A percentile compares a stretch with the other conserved stretches of the same genome.
Conservation (phyloP, 257 asterid species). For the Salvia hispanica region DNA sequence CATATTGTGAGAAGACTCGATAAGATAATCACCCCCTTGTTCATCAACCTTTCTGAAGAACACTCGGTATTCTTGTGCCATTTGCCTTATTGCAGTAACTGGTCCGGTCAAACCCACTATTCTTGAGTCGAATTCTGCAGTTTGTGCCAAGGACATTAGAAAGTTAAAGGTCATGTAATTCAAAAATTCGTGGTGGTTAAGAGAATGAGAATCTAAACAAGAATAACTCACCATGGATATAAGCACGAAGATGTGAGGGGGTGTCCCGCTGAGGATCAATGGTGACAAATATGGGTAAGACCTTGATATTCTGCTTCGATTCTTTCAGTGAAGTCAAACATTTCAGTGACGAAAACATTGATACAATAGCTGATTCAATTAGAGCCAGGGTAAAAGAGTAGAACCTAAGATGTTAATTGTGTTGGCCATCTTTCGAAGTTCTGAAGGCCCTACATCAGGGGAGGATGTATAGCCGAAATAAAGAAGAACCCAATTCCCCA, state of each 20-base stretch:
- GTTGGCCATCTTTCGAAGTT: conserved; percentile 85
- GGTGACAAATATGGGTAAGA: conserved; percentile 88
- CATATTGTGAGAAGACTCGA: conserved; percentile 90
- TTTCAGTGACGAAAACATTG: conserved; percentile 22
- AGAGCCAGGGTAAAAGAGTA: conserved; percentile 26
- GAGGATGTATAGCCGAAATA: conserved; percentile 94
- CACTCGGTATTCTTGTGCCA: conserved; percentile 92
- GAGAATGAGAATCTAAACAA: conserved; percentile 7
- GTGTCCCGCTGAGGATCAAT: conserved; percentile 96
- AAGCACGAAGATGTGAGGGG: conserved; percentile 82
- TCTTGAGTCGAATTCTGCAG: conserved; percentile 73
- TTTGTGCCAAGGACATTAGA: conserved; percentile 15
- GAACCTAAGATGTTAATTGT: conserved; percentile 69
- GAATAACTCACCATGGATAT: conserved; percentile 65
- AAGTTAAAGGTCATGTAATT: background rate
- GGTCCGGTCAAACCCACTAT: conserved; percentile 91
- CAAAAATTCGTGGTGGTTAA: conserved; percentile 11
- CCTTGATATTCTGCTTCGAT: conserved; percentile 66
- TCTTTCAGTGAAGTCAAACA: conserved; percentile 46
- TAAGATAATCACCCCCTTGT: conserved; percentile 86
- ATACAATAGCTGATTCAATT: conserved; percentile 12
- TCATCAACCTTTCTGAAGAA: conserved; percentile 80
- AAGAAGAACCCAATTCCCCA: conserved; percentile 89
- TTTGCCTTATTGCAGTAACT: conserved; percentile 75
- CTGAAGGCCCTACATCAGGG: conserved; percentile 97